Evolutionary conservation across 2,329 filamentous ascomycete genomes (phyloP).

Genomic region (Pseudocercospora pini-densiflorae): DNA sequence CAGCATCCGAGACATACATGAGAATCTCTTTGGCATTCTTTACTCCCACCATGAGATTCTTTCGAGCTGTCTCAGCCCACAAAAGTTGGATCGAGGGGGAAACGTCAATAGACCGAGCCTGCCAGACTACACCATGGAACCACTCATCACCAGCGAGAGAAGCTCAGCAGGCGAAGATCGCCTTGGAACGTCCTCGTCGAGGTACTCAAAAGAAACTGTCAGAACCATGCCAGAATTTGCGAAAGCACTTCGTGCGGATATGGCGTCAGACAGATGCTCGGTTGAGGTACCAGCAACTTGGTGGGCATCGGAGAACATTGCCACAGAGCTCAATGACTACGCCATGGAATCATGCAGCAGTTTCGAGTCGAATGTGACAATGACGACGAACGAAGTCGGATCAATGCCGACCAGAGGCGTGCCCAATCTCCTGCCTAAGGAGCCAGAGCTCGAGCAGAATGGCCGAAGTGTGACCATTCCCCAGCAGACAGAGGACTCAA

Average conservation of each 20-base stretch:
- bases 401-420: neutral
- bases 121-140: neutral
- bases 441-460: neutral
- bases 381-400: neutral
- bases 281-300: neutral
- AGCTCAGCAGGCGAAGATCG: neutral
- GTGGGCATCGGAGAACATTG: neutral
- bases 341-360: neutral
- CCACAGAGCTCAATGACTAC: neutral
- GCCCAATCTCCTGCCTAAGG: no score
- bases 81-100: neutral
- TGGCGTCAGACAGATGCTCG: neutral
- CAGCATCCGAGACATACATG: neutral
- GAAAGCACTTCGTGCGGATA: neutral
- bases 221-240: neutral
- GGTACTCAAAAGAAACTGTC: neutral
- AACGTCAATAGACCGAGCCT: neutral
- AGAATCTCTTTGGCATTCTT: neutral
- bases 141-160: neutral
- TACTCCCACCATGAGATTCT: neutral
- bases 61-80: neutral
- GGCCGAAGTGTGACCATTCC: neutral
- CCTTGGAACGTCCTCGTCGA: no score
- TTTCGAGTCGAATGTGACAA: neutral
- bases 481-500: neutral